Base-by-base conservation (phyloP, 495 filamentous ascomycete species). In the Niebla homalea region DNA sequence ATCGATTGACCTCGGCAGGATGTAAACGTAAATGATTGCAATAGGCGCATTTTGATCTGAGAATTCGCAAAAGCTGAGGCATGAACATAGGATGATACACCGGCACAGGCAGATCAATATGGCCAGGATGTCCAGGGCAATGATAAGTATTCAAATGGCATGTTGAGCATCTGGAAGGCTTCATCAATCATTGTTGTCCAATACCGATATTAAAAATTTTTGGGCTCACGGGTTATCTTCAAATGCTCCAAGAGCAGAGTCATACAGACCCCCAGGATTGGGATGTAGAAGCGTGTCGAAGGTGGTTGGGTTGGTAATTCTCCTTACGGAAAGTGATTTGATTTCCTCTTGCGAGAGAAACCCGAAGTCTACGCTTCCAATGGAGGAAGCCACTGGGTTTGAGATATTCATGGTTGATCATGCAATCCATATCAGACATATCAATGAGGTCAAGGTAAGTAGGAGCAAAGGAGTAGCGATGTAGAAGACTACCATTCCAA, bases 71-170 rank as follows among this genome's bases (percentile, higher is more conserved):
- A 46, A 85, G 71, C 64, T 95, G 90, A 62, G 93, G 87, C 72
- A 99, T 83, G 65, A 94, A 94, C 0, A 86, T 82, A 21, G 88
- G 84, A 68, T 96, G 90, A 62, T 96, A 99, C 44, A 95, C 81
- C 39, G 83, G 84, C 11, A 89, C 80, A 3, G 93, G 89, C 22
- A 99, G 79, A 56, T 95, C 87, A 63, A 99, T 93, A 63, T 97
- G 92, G 44, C 93, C 93, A 29, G 80, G 75, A 69, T 99, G 93
- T 51, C 93, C 93, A 10, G 92, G 88, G 64, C 92, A 99, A 46
- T 77, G 78, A 54, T 76, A 76, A 53, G 77, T 78, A 55, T 78
- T 79, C 57, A 89, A 72, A 55, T 87, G 82, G 63, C 89, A 96
- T 67, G 89, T 96, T 59, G 85, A 78, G 67, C 89, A 96, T 56